phyloP scores from a whole-genome alignment of 371 early-diverging fungal species.

The Phascolomyces articulosus region DNA sequence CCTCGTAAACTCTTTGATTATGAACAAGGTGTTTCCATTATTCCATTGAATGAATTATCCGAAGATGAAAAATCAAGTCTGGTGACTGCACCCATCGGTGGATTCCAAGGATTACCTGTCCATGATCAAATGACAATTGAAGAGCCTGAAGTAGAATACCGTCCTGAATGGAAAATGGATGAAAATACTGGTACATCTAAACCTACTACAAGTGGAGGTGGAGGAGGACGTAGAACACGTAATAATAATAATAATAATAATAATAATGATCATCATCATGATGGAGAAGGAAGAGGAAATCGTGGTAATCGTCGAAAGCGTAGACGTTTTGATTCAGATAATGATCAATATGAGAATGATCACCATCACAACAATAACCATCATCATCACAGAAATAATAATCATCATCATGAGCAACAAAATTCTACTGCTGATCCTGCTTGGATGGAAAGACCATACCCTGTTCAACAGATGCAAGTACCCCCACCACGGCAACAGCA shows the following conservation, averaged over 20 bases:
- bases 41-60: slow-evolving; percentile 38
- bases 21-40: slow-evolving; percentile 47
- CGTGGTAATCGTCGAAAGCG: slow-evolving; percentile 8
- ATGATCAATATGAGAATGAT: background rate
- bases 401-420: too few species aligned
- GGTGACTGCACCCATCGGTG: slow-evolving; percentile 42
- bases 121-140: slow-evolving; percentile 46
- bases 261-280: slow-evolving; percentile 8
- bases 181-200: background rate
- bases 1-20: slow-evolving; percentile 51
- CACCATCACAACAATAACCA: too few species aligned
- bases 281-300: background rate
- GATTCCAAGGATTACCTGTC: slow-evolving; percentile 45
- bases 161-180: slow-evolving; percentile 46
- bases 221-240: background rate
- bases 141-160: slow-evolving; percentile 48
- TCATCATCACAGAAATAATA: too few species aligned
- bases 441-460: too few species aligned
- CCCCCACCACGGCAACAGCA: too few species aligned
- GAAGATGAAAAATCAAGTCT: slow-evolving; percentile 41
- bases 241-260: background rate
- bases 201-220: background rate
- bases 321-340: slow-evolving; percentile 12
- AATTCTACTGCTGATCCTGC: too few species aligned
- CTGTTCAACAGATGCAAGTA: too few species aligned